phyloP scores from a whole-genome alignment of 805 yeast genomes.

The Lipomyces japonicus region DNA sequence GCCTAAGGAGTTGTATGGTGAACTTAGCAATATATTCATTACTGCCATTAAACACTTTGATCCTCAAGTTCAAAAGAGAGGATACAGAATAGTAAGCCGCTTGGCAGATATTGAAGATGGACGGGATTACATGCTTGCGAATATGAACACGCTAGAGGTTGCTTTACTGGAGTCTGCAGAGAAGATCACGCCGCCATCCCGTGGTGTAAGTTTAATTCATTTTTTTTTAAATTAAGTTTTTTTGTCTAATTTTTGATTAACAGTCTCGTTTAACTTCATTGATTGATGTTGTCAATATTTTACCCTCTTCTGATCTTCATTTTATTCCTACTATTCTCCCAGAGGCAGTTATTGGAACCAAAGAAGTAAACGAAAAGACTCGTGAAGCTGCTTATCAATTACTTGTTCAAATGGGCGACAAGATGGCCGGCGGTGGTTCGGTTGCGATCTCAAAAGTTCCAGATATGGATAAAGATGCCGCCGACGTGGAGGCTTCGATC shows the following conservation, averaged over 20 bases:
- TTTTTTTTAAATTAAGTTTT: neutral
- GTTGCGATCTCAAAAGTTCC: slow-evolving; percentile 64
- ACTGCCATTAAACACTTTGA: slow-evolving; percentile 48
- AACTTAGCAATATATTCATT: slow-evolving; percentile 73
- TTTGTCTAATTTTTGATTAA: slow-evolving; percentile 43
- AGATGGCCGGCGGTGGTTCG: slow-evolving; percentile 62
- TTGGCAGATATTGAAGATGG: slow-evolving; percentile 70
- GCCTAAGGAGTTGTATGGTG: slow-evolving; percentile 64
- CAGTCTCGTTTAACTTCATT: slow-evolving; percentile 74
- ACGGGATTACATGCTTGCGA: slow-evolving; percentile 48
- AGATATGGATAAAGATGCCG: slow-evolving; percentile 57
- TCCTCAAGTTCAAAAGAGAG: slow-evolving; percentile 27
- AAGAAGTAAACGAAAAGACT: slow-evolving; percentile 88
- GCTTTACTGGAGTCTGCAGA: slow-evolving; percentile 16
- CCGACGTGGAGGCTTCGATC: slow-evolving; percentile 64
- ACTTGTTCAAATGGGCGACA: slow-evolving; percentile 73
- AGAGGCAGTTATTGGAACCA: slow-evolving; percentile 85
- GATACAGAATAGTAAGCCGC: slow-evolving; percentile 45
- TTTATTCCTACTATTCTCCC: slow-evolving; percentile 80
- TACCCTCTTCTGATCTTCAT: slow-evolving; percentile 63
- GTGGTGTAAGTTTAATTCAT: slow-evolving; percentile 39
- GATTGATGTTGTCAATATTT: slow-evolving; percentile 51
- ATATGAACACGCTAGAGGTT: slow-evolving; percentile 54
- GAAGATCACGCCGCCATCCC: slow-evolving; percentile 64
- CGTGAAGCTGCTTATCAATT: slow-evolving; percentile 75